Evolutionary conservation across 1,284 basidiomycete genomes (phyloP), one percentile per base, ranked within the genome.

Genomic region (Malassezia nana): DNA sequence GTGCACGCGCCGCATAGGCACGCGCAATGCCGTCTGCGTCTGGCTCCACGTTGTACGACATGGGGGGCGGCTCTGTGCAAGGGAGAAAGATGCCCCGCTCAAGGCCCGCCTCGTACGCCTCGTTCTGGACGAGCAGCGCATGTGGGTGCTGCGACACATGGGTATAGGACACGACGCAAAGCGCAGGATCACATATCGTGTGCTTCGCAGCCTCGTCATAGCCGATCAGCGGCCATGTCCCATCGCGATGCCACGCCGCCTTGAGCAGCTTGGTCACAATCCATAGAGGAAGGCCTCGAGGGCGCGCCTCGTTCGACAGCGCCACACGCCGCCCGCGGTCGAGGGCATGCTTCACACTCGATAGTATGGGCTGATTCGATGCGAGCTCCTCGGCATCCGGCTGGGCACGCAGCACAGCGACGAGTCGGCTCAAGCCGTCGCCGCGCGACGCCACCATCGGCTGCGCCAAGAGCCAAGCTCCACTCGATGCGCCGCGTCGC

Each of bases 191-290:
- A 16, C 54, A 56, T 4, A 42, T 32, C 12, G 24, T 10, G 44
- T 56, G 54, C 18, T 38, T 29, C 22, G 44, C 48, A 0, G 54
- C 54, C 20, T 51, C 54, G 31, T 56, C 54, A 32, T 30, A 44
- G 6, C 54, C 54, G 24, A 56, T 51, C 24, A 56, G 26, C 20
- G 54, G 54, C 54, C 54, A 56, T 24, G 54, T 35, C 22, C 54
- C 54, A 22, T 56, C 54, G 5, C 15, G 35, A 22, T 56, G 54
- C 54, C 54, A 56, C 2, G 48, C 12, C 18, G 20, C n/a, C 31
- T 56, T 56, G 31, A 56, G 42, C 30, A 43, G 13, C 29, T 56
- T 56, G 30, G 42, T 40, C 18, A 40, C 47, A 5, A 55, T 43
- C 43, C 47, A 44, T 16, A 56, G 30, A n/a, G 54, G 54, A 26